These are phyloP conservation scores for Erysimum pusillum DNA, from an alignment of 441 rosid species.

Conservation along the genomic window DNA sequence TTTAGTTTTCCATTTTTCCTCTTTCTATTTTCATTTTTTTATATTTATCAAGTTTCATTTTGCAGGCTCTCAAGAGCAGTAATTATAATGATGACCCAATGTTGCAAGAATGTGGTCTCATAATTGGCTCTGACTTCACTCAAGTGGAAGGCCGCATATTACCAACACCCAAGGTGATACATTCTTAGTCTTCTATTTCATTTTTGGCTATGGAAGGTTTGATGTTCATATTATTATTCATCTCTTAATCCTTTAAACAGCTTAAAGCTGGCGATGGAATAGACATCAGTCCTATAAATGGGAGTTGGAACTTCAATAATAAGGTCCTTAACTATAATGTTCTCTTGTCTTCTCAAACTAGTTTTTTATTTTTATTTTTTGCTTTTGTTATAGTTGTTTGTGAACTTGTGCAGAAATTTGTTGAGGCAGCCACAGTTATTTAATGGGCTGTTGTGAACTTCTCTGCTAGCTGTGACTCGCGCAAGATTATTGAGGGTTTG, in stretches of 20 bases:
- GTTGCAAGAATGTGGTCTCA: slow-evolving; percentile 51
- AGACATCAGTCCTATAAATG: slow-evolving; percentile 51
- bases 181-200: too few relatives aligned
- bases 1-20: not conserved
- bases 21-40: not conserved
- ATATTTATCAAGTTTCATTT: slow-evolving; percentile 3
- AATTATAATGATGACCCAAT: slow-evolving; percentile 53
- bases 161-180: slow-evolving; percentile 55
- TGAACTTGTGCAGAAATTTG: slow-evolving; percentile 45
- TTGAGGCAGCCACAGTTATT: slow-evolving; percentile 47
- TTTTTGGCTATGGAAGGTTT: not conserved
- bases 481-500: slow-evolving; percentile 39
- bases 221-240: not conserved
- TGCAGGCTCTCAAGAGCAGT: slow-evolving; percentile 52
- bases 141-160: slow-evolving; percentile 57
- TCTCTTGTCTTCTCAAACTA: not conserved
- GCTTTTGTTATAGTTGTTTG: not conserved
- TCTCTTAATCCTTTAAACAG: slow-evolving; percentile 41
- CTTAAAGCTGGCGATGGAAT: slow-evolving; percentile 56
- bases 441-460: slow-evolving; percentile 62
- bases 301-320: slow-evolving; percentile 61
- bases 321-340: slow-evolving; percentile 49
- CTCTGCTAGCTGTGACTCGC: slow-evolving; percentile 51
- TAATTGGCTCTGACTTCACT: slow-evolving; percentile 49
- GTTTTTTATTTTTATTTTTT: too few relatives aligned